Evolutionary conservation across 2,329 filamentous ascomycete species (phyloP).

Genomic region (Sporothrix phasma): DNA sequence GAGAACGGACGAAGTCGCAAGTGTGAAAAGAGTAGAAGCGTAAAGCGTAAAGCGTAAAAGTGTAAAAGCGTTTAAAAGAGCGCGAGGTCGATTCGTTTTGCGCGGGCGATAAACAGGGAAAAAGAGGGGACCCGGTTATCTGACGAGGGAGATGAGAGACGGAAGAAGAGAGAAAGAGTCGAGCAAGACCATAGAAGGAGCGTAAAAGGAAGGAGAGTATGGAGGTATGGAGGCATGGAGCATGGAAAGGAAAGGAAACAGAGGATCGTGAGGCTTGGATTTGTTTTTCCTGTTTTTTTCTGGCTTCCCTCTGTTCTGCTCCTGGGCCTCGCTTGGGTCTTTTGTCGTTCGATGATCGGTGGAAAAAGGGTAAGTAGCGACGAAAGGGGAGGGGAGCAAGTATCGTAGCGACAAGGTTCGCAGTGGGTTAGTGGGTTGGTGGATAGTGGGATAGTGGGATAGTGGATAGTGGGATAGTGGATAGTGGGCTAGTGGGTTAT

Average conservation of each 20-base stretch:
- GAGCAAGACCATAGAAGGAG: not conserved
- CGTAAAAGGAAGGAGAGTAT: not conserved
- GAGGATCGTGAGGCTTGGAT: not conserved
- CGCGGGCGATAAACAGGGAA: not conserved
- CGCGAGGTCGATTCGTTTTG: not conserved
- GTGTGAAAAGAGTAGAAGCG: not conserved
- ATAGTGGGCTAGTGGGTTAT: no score
- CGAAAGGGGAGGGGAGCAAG: not conserved
- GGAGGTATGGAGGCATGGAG: not conserved
- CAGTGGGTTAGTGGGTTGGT: not conserved
- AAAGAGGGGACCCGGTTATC: not conserved
- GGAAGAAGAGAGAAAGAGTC: no score
- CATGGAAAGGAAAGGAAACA: not conserved
- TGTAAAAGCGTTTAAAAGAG: not conserved
- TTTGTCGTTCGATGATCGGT: not conserved
- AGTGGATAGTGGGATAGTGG: not conserved
- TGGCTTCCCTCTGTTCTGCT: not conserved
- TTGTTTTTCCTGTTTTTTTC: not conserved
- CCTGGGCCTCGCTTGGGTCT: not conserved
- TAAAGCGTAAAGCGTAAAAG: not conserved
- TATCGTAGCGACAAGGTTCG: no score
- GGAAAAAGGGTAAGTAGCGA: not conserved
- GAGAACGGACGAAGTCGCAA: constrained; percentile 5
- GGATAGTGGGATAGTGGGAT: not conserved
- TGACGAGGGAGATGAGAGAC: not conserved